Evolutionary conservation across 306 rosid genomes (phyloP), one percentile per base, ranked within the genome.

Genomic region (Trifolium pratense): DNA sequence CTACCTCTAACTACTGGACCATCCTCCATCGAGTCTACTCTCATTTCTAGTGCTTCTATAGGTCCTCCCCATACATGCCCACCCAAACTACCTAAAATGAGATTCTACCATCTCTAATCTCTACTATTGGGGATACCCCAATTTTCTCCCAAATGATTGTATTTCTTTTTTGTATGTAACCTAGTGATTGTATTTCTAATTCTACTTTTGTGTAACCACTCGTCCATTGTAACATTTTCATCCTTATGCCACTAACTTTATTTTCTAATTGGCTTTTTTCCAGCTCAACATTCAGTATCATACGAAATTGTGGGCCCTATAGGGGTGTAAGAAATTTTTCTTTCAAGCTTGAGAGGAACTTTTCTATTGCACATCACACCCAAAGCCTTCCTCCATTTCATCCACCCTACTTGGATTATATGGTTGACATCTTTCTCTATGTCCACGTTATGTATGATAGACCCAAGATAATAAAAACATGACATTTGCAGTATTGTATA

Each of bases 391-490:
- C 9, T 66, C 36, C 36, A 66, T 21, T 42, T 66, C 70, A 42
- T 66, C 55, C 37, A 12, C 32, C 34, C 66, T 29, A 59, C 42
- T 29, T 29, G 21, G 31, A 36, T 37, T 63, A 31, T 37, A 31
- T 31, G 49, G 48, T 10, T 37, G 29, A 17, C 48, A 34, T 36
- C 46, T 62, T 37, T 29, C 49, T 20, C 53, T 21, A 43, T 40
- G 53, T 65, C 70, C 18, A 40, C 15, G 10, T 40, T 9, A 65
- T 40, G 53, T 13, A 40, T 32, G 53, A 40, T 65, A 25, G 32
- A 65, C 36, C 11, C 34, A 10, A 64, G 69, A 64, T 39, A 12
- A 49, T 37, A 64, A 64, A 64, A 64, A 39, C 69, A 11, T 64
- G 32, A 64, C 32, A 39, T 12, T 29, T 39, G 34, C 39, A 21